Conservation (phyloP, 2,329 filamentous ascomycete species). For the Juglanconis juglandina region DNA sequence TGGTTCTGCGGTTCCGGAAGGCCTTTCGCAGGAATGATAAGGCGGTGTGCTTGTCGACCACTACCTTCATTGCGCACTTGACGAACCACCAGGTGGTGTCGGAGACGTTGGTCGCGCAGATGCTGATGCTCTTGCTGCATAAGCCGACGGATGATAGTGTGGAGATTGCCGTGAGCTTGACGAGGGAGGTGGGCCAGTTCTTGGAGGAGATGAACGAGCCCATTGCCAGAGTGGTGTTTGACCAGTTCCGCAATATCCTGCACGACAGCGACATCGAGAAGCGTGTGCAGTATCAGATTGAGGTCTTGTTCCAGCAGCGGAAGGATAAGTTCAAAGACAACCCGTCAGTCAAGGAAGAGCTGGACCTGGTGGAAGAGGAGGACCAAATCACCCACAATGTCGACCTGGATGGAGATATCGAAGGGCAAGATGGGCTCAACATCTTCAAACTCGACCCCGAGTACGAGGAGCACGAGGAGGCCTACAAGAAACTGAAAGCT, state of each 20-base stretch:
- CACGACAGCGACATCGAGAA: conserved; percentile 98
- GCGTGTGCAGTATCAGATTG: conserved; percentile 98
- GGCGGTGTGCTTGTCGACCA: conserved; percentile 86
- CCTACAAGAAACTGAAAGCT: conserved; percentile 82
- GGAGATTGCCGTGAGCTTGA: conserved; percentile 93
- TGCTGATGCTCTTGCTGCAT: conserved; percentile 84
- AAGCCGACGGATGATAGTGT: conserved; percentile 97
- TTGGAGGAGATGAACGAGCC: conserved; percentile 90
- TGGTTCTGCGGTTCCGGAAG: conserved; percentile 92
- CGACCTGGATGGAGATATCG: conserved; percentile 77
- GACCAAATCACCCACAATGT: conserved; percentile 93
- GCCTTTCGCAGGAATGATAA: conserved; percentile 96
- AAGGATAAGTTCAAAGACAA: conserved; percentile 98
- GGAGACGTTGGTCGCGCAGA: conserved; percentile 90
- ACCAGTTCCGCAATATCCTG: conserved; percentile 90
- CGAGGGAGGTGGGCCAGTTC: conserved; percentile 88
- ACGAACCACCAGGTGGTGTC: conserved; percentile 95
- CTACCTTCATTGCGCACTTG: conserved; percentile 90
- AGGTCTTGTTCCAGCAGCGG: conserved; percentile 92
- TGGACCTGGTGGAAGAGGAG: conserved; percentile 95
- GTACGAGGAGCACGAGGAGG: conserved; percentile 86
- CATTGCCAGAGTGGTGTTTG: conserved; percentile 86
- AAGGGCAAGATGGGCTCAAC: conserved; percentile 83
- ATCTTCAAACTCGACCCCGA: conserved; percentile 92
- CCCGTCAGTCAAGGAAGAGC: conserved; percentile 81